Percentiles rank a stretch among this genome's conserved stretches.
phyloP scores from a whole-genome alignment of 139 green algal genomes.

The Trebouxia sp. region DNA sequence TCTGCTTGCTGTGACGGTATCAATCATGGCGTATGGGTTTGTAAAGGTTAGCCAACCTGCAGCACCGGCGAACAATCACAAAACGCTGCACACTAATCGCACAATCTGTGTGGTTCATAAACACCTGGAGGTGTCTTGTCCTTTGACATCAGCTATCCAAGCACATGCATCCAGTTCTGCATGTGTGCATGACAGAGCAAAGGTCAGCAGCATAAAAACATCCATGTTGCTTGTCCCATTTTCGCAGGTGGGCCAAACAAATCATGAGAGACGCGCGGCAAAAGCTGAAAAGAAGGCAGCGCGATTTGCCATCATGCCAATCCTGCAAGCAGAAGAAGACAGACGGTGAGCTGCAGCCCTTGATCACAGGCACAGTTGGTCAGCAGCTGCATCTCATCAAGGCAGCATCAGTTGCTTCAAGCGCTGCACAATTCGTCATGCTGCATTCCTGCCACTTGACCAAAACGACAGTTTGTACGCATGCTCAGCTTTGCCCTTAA shows the following conservation, averaged over 20 bases:
- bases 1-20: constrained; percentile 76
- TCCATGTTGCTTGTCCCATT: background rate
- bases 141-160: too few species aligned
- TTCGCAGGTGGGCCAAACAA: constrained; percentile 57
- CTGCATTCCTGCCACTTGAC: background rate
- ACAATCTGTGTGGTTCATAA: background rate
- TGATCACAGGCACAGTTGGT: background rate
- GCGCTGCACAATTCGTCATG: background rate
- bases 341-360: constrained; percentile 41
- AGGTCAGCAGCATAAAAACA: background rate
- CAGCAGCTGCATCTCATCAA: background rate
- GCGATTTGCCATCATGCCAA: constrained; percentile 58
- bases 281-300: constrained; percentile 56
- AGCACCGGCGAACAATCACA: too few species aligned
- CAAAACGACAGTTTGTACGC: background rate
- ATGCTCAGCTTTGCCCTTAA: background rate
- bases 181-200: background rate
- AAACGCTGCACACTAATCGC: too few species aligned
- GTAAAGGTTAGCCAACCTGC: constrained; percentile 57
- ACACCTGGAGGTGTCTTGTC: background rate
- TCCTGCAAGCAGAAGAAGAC: constrained; percentile 83
- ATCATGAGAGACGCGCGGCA: constrained; percentile 44
- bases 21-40: constrained; percentile 89
- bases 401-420: background rate
- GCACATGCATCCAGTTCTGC: background rate